Evolutionary conservation across 1,139 yeast species (phyloP).

Genomic region (Scheffersomyces segobiensis): DNA sequence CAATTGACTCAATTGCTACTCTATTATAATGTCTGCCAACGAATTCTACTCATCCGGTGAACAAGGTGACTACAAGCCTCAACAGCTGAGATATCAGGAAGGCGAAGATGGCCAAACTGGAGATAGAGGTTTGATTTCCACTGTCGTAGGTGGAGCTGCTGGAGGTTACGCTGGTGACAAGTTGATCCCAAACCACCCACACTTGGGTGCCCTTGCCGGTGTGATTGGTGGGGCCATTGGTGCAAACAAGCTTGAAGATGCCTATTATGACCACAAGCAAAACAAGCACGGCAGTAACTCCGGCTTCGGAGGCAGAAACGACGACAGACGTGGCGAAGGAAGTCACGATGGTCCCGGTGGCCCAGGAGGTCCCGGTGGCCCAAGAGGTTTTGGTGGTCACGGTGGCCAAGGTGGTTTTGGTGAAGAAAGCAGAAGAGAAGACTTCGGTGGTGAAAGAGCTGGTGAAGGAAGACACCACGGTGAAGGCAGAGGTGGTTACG

Average conservation of each 20-base stretch:
- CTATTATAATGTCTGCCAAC: slow-evolving; percentile 57
- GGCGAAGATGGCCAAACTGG: slow-evolving; percentile 31
- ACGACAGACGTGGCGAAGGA: slow-evolving; percentile 10
- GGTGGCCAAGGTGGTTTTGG: slow-evolving; percentile 14
- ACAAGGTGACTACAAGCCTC: slow-evolving; percentile 36
- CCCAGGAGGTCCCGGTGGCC: slow-evolving; percentile 8
- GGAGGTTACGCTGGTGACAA: slow-evolving; percentile 56
- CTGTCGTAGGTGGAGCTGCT: slow-evolving; percentile 60
- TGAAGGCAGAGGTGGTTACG: slow-evolving; percentile 8
- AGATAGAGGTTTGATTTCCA: slow-evolving; percentile 58
- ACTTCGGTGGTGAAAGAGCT: slow-evolving; percentile 4
- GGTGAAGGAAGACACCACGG: slow-evolving; percentile 9
- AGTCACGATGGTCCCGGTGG: slow-evolving; percentile 11
- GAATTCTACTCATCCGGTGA: slow-evolving; percentile 56
- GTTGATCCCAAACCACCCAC: slow-evolving; percentile 46
- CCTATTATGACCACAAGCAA: slow-evolving; percentile 19
- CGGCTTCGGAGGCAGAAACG: slow-evolving; percentile 11
- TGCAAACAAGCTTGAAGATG: slow-evolving; percentile 56
- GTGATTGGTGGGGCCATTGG: slow-evolving; percentile 62
- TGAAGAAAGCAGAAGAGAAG: background rate
- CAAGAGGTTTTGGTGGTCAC: slow-evolving; percentile 10
- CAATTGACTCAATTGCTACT: background rate
- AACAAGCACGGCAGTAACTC: slow-evolving; percentile 10
- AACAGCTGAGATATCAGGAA: slow-evolving; percentile 15
- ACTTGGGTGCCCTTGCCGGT: slow-evolving; percentile 56